These are phyloP conservation scores for Cryphonectria japonica DNA, from an alignment of 2,329 filamentous ascomycete species.

Conservation along the genomic window DNA sequence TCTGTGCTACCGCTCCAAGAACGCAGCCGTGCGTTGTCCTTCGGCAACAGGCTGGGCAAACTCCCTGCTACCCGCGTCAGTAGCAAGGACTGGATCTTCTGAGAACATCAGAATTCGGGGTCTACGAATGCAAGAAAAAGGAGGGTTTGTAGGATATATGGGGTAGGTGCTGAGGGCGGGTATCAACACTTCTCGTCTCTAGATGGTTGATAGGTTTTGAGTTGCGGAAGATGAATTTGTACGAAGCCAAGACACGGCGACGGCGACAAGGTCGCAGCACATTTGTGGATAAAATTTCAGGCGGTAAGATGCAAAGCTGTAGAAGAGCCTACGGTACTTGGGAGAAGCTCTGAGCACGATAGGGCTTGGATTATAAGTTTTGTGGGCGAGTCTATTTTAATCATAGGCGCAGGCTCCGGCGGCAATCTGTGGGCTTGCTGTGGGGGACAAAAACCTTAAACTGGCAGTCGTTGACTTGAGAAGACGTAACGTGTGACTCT, in stretches of 20 bases:
- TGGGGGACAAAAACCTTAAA: not conserved
- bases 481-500: not conserved
- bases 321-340: too few relatives aligned
- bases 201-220: not conserved
- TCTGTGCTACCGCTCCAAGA: not conserved
- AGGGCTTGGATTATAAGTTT: not conserved
- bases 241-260: not conserved
- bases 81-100: slow-evolving; percentile 10
- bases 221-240: too few relatives aligned
- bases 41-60: slow-evolving; percentile 6
- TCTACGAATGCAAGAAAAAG: not conserved
- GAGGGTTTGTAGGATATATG: not conserved
- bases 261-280: not conserved
- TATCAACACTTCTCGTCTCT: not conserved
- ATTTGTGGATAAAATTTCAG: not conserved
- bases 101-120: not conserved
- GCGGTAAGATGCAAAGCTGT: not conserved
- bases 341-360: not conserved
- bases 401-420: not conserved
- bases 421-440: not conserved
- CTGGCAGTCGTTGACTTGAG: not conserved
- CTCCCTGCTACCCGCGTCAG: not conserved
- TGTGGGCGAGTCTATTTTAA: too few relatives aligned
- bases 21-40: not conserved
- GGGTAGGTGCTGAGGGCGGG: not conserved